Percentiles rank a stretch among this genome's conserved stretches.
Conservation (phyloP, 2,329 filamentous ascomycete species). For the Colletotrichum sp. region DNA sequence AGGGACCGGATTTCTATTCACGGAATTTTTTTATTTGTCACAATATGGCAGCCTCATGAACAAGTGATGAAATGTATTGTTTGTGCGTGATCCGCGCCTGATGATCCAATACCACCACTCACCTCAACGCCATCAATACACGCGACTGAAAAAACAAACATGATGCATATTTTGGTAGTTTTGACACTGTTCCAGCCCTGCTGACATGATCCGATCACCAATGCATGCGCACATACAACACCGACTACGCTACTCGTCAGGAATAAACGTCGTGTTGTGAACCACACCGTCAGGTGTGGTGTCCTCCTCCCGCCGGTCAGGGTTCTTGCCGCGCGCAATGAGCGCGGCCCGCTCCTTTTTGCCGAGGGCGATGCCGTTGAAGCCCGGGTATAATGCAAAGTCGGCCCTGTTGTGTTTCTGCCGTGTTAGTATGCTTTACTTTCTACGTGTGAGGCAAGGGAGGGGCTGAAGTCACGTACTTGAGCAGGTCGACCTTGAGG, state of each 20-base stretch:
- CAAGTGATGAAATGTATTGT: background rate
- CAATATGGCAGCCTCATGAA: background rate
- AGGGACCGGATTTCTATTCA: constrained; percentile 19
- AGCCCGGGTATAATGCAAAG: constrained; percentile 47
- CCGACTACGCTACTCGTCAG: background rate
- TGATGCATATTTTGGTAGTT: background rate
- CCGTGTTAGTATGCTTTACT: background rate
- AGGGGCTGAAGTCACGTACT: constrained; percentile 22
- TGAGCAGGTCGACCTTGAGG: constrained; percentile 57
- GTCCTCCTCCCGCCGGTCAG: constrained; percentile 49
- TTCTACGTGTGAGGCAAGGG: too few species aligned
- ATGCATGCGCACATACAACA: accelerated
- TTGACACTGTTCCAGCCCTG: background rate
- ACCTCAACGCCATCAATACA: background rate
- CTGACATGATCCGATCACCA: background rate
- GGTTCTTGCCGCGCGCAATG: constrained; percentile 50
- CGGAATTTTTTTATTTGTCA: background rate
- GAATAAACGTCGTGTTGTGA: constrained; percentile 37
- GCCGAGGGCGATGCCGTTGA: constrained; percentile 55
- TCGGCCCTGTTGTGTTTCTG: constrained; percentile 37
- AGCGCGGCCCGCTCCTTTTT: constrained; percentile 53
- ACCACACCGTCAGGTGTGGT: constrained; percentile 42
- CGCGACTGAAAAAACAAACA: background rate
- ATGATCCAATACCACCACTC: background rate
- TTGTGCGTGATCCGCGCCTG: background rate